These are phyloP conservation scores for Russula lepida DNA, from an alignment of 768 basidiomycete species.

Conservation along the genomic window DNA sequence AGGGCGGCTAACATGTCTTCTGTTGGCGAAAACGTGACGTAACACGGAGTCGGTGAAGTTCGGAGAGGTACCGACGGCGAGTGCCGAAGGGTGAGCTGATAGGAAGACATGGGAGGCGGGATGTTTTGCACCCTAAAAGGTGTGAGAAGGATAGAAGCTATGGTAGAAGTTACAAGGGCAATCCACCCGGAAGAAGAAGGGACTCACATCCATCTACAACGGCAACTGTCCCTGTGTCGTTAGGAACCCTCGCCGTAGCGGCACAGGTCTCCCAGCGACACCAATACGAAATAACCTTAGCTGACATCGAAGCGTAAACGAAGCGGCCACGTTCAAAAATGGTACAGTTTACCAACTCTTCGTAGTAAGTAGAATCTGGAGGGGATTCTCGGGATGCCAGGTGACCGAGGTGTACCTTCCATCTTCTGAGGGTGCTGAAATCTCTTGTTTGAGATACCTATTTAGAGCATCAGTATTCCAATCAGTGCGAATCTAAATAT, in stretches of 20 bases:
- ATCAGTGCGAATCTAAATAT: background rate
- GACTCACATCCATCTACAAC: slow-evolving; percentile 81
- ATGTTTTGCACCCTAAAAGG: slow-evolving; percentile 91
- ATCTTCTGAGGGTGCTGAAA: slow-evolving; percentile 37
- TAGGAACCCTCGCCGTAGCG: slow-evolving; percentile 50
- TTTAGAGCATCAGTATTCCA: slow-evolving; percentile 1
- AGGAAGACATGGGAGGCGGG: slow-evolving; percentile 95
- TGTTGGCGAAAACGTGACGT: slow-evolving; percentile 52
- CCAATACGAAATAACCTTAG: slow-evolving; percentile 46
- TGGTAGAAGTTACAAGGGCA: background rate
- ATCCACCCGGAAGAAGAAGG: background rate
- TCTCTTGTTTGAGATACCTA: slow-evolving; percentile 92
- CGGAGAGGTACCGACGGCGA: slow-evolving; percentile 33
- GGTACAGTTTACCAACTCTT: slow-evolving; percentile 37
- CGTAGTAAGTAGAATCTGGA: slow-evolving; percentile 59
- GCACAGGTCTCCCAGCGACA: slow-evolving; percentile 76
- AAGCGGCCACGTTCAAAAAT: background rate
- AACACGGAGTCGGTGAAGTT: slow-evolving; percentile 51
- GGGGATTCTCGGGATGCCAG: slow-evolving; percentile 84
- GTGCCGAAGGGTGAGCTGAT: slow-evolving; percentile 31
- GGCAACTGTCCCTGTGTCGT: slow-evolving; percentile 77
- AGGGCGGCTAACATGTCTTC: slow-evolving; percentile 56
- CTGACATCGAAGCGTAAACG: slow-evolving; percentile 27
- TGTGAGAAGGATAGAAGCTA: slow-evolving; percentile 74
- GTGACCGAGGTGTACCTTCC: slow-evolving; percentile 59